Percentiles rank a stretch among this genome's conserved stretches.
Evolutionary conservation across 495 filamentous ascomycete species (phyloP).

Genomic region (Xylaria curta): DNA sequence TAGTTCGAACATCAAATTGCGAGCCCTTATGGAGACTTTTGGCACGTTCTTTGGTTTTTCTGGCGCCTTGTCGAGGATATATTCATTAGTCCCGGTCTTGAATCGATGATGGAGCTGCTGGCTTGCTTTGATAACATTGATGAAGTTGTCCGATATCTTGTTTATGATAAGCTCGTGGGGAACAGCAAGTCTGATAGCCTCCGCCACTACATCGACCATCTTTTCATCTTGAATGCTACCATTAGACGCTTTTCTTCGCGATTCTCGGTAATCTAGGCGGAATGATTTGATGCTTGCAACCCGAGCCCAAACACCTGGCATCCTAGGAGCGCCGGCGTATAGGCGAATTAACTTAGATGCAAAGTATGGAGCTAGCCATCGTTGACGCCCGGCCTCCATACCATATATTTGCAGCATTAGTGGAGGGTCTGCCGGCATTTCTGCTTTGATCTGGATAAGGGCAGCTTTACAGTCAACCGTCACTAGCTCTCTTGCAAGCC

Average conservation of each 20-base stretch:
- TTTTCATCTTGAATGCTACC: slow-evolving; percentile 71
- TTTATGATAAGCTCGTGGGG: slow-evolving; percentile 95
- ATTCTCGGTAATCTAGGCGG: slow-evolving; percentile 79
- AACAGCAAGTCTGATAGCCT: slow-evolving; percentile 86
- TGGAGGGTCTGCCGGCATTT: slow-evolving; percentile 82
- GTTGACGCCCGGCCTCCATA: slow-evolving; percentile 79
- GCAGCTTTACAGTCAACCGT: slow-evolving; percentile 79
- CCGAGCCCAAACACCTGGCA: slow-evolving; percentile 82
- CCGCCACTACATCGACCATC: slow-evolving; percentile 81
- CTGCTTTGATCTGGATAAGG: slow-evolving; percentile 86
- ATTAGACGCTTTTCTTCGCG: slow-evolving; percentile 67
- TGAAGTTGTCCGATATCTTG: slow-evolving; percentile 88
- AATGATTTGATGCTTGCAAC: slow-evolving; percentile 81
- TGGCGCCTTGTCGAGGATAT: slow-evolving; percentile 80
- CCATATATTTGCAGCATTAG: slow-evolving; percentile 89
- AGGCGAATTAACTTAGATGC: slow-evolving; percentile 77
- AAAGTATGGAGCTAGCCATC: slow-evolving; percentile 82
- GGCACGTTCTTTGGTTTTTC: slow-evolving; percentile 87
- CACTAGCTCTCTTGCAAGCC: slow-evolving; percentile 65
- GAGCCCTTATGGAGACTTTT: slow-evolving; percentile 79
- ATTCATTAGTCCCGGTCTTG: slow-evolving; percentile 82
- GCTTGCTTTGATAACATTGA: slow-evolving; percentile 84
- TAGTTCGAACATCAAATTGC: slow-evolving; percentile 83
- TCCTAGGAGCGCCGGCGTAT: slow-evolving; percentile 83
- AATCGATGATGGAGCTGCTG: slow-evolving; percentile 92